Base-by-base conservation (phyloP, 306 rosid species). In the Glycyrrhiza uralensis region DNA sequence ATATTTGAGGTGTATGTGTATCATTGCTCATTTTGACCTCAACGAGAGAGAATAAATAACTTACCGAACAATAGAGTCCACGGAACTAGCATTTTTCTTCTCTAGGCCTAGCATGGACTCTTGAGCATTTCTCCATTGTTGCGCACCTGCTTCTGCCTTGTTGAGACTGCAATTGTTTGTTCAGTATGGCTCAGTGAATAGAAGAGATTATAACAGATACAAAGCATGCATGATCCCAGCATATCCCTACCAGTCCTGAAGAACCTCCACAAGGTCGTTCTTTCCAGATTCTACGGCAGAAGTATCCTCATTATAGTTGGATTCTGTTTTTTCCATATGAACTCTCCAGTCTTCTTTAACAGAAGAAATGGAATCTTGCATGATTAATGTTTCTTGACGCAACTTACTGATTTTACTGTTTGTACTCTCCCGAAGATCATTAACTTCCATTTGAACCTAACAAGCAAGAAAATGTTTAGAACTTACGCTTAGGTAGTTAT, bases 71-170 rank as follows among this genome's bases (percentile, higher is more conserved):
- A 90, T 82, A 45, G 93, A 78, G 63, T 92, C 87, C 83, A 95
- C 93, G 45, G 99, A 88, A 71, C 86, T 82, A 38, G 85, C 96
- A 76, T 89, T 91, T 57, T 67, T 85, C 82, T 83, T 88, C 84
- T 92, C 96, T 54, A 89, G 75, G 72, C 85, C 61, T 15, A 92
- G 85, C 87, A 95, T 85, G 73, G 97, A 95, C 51, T 88, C 99
- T 56, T 95, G 92, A 77, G 99, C 99, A 42, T 81, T 88, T 74
- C 72, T 88, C 99, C 99, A 95, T 82, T 95, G 99, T 77, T 88
- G 90, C 36, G 91, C 82, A 67, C 99, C 99, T 73, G 83, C 85
- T 33, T 88, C 71, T 46, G 97, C 92, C 87, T 95, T 90, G 72
- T 81, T 84, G 82, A 95, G 81, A 76, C 99, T 95, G 90, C 86